These are phyloP conservation scores for Starmerella bombi DNA, from an alignment of 805 yeast species.

Conservation along the genomic window DNA sequence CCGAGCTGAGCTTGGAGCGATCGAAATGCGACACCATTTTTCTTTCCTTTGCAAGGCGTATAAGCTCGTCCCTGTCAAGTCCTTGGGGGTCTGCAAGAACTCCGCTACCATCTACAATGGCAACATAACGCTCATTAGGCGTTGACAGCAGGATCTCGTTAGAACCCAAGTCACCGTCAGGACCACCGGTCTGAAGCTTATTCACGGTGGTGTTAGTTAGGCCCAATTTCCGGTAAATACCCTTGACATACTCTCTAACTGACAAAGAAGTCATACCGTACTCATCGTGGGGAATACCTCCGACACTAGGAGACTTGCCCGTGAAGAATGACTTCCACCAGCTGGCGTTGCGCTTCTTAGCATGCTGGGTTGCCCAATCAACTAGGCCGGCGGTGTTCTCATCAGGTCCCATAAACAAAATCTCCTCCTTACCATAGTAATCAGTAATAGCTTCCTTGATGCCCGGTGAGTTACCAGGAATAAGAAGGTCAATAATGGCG, in stretches of 20 bases:
- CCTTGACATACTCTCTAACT: conserved; percentile 81
- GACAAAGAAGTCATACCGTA: conserved; percentile 96
- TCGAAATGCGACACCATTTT: conserved; percentile 61
- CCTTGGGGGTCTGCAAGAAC: conserved; percentile 88
- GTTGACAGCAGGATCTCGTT: conserved; percentile 78
- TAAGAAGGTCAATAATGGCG: conserved; percentile 70
- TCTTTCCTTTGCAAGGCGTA: conserved; percentile 65
- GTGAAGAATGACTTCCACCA: conserved; percentile 99
- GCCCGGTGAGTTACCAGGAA: conserved; percentile 58
- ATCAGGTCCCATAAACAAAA: conserved; percentile 96
- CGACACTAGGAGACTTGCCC: conserved; percentile 80
- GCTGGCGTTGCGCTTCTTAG: conserved; percentile 79
- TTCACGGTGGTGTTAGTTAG: conserved; percentile 45
- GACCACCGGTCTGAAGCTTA: conserved; percentile 96
- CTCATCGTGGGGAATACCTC: conserved; percentile 97
- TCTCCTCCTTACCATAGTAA: conserved; percentile 70
- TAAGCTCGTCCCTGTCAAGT: conserved; percentile 62
- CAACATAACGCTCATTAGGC: conserved; percentile 64
- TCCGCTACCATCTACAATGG: conserved; percentile 90
- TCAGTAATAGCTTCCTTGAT: conserved; percentile 76
- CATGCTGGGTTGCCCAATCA: conserved; percentile 95
- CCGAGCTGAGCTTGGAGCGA: conserved; percentile 46
- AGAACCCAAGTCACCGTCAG: conserved; percentile 95
- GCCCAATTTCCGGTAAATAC: conserved; percentile 65
- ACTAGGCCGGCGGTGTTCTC: conserved; percentile 94